Evolutionary conservation across 768 basidiomycete species (phyloP).

Genomic region (Xerocomellus intermedius): DNA sequence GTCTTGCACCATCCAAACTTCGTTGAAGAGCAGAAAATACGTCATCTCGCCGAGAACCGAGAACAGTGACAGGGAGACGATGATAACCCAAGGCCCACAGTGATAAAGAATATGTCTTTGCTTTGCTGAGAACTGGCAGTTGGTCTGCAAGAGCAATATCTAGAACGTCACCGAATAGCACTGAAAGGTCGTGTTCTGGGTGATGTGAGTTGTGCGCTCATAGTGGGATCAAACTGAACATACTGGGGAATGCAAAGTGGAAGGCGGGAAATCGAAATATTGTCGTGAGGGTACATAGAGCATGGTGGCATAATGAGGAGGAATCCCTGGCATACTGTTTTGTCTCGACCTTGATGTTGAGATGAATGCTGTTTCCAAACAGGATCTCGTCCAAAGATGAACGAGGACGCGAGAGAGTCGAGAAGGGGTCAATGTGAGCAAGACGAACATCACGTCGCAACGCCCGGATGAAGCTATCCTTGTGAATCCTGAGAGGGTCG

Average conservation of each 20-base stretch:
- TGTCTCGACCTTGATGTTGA: slow-evolving; percentile 33
- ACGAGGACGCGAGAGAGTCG: slow-evolving; percentile 9
- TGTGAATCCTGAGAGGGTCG: slow-evolving; percentile 32
- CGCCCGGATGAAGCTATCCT: slow-evolving; percentile 37
- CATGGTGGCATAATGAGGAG: slow-evolving; percentile 49
- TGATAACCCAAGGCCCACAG: slow-evolving; percentile 52
- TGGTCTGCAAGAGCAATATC: slow-evolving; percentile 36
- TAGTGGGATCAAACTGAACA: slow-evolving; percentile 18
- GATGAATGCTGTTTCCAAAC: background rate
- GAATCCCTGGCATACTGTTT: slow-evolving; percentile 41
- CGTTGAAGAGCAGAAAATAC: slow-evolving; percentile 38
- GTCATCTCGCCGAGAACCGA: slow-evolving; percentile 32
- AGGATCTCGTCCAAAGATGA: background rate
- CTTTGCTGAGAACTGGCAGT: slow-evolving; percentile 39
- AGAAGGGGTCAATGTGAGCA: slow-evolving; percentile 37
- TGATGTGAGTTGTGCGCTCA: background rate
- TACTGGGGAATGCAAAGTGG: slow-evolving; percentile 49
- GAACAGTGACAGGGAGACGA: slow-evolving; percentile 42
- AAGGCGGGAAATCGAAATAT: slow-evolving; percentile 50
- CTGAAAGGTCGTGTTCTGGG: slow-evolving; percentile 44
- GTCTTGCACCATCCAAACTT: slow-evolving; percentile 33
- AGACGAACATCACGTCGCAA: slow-evolving; percentile 53
- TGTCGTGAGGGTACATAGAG: slow-evolving; percentile 50
- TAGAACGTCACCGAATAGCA: slow-evolving; percentile 46
- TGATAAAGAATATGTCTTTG: slow-evolving; percentile 47